Base-by-base conservation (phyloP, 108 stramenopile species). In the Phaeodactylum tricornutum region DNA sequence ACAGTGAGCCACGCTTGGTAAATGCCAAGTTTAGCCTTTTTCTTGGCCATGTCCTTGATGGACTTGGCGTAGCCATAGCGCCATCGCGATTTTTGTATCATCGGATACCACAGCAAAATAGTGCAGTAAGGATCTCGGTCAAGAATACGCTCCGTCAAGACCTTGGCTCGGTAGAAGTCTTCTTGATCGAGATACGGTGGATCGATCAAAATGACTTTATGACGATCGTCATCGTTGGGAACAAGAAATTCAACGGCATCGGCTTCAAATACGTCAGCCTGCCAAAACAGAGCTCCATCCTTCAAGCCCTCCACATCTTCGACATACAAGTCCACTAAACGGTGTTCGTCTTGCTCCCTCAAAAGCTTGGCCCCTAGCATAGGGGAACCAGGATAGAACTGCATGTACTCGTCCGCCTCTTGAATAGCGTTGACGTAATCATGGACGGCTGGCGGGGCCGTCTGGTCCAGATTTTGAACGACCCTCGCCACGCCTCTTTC, bases 191-290 rank as follows among this genome's bases (percentile, higher is more conserved):
- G 24, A 25, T 36, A 52, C 15, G 34, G 8, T 9, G 36, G 34
- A 24, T 52, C 50, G 22, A 52, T 19, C 30, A 52, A 52, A 26
- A 52, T 15, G 21, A 52, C 37, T 24, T 31, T 8, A 22, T 52
- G 50, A 22, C 27, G 22, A 21, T 45, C 25, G 22, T 46, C 45
- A 5, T 8, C 20, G 5, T 9, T 6, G 14, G 50, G 50, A 34
- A 52, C 20, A 12, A 38, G 39, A 21, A 37, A 52, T 12, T 52
- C 50, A 34, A 52, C 12, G 11, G 50, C 21, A 6, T 26, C 50
- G 3, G 50, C 36, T 22, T 52, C 31, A 25, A 30, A 52, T 9
- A 21, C 12, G 27, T 38, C 37, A 17, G 20, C 21, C 39, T 34
- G 7, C 2, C 19, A 20, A 22, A 52, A 52, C 4, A 30, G 4